A percentile compares a stretch with the other conserved stretches of the same genome.
Evolutionary conservation across 2,329 filamentous ascomycete genomes (phyloP).

Genomic region (Dendrostoma leiphaemia): DNA sequence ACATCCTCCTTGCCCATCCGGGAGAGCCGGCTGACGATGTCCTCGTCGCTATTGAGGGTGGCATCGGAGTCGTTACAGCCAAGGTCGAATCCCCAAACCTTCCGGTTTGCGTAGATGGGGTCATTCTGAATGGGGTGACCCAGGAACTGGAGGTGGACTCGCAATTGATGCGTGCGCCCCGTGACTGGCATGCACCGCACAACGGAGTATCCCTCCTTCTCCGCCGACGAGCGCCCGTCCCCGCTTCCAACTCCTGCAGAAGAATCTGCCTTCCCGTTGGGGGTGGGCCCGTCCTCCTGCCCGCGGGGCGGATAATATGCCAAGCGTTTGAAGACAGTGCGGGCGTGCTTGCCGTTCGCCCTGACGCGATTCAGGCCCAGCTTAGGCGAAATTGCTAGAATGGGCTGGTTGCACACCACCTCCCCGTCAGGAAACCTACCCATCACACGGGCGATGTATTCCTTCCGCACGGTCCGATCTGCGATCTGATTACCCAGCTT

Average conservation of each 20-base stretch:
- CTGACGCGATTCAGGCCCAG: slow-evolving; percentile 92
- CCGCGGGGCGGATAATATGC: slow-evolving; percentile 76
- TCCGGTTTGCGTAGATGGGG: slow-evolving; percentile 93
- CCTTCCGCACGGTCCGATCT: slow-evolving; percentile 82
- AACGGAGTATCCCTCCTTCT: slow-evolving; percentile 83
- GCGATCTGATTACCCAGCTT: slow-evolving; percentile 73
- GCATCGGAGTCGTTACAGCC: slow-evolving; percentile 67
- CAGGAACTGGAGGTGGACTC: slow-evolving; percentile 91
- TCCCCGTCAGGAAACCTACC: slow-evolving; percentile 91
- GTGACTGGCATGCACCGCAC: slow-evolving; percentile 93
- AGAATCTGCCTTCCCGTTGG: slow-evolving; percentile 20
- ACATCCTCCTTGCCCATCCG: slow-evolving; percentile 94
- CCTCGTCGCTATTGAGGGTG: slow-evolving; percentile 73
- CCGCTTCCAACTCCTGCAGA: slow-evolving; percentile 17
- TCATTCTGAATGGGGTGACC: slow-evolving; percentile 97
- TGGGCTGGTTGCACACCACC: slow-evolving; percentile 88
- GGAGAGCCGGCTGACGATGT: slow-evolving; percentile 80
- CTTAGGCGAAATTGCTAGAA: slow-evolving; percentile 91
- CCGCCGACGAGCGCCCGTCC: slow-evolving; percentile 39
- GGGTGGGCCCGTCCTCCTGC: slow-evolving; percentile 18
- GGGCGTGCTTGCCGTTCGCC: slow-evolving; percentile 85
- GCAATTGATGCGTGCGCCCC: slow-evolving; percentile 89
- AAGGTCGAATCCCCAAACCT: slow-evolving; percentile 82
- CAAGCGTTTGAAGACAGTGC: slow-evolving; percentile 86
- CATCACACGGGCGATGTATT: slow-evolving; percentile 89